These are phyloP conservation scores for Yamadazyma dendronema DNA, from an alignment of 1,139 yeast species.

Conservation along the genomic window DNA sequence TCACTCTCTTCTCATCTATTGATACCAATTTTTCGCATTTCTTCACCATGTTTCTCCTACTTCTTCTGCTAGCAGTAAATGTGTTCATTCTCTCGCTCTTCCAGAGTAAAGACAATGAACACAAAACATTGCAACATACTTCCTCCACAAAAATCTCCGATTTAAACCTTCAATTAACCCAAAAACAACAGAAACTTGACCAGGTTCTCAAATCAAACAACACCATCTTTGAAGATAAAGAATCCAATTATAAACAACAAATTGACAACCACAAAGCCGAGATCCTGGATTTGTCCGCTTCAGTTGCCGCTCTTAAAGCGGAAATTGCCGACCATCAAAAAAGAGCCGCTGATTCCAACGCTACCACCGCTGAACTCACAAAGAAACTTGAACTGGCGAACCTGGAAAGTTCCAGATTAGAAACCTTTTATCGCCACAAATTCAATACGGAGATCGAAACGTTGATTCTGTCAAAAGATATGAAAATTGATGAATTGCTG, in stretches of 20 bases:
- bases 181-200: conserved; percentile 9
- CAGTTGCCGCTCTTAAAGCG: conserved; percentile 5
- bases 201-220: conserved; percentile 10
- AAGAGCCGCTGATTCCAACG: conserved; percentile 4
- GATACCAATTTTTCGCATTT: background rate
- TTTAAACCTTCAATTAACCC: conserved; percentile 10
- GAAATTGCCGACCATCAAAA: background rate
- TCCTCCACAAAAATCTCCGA: conserved; percentile 7
- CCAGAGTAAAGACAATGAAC: conserved; percentile 24
- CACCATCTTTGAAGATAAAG: conserved; percentile 10
- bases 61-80: conserved; percentile 4
- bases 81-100: conserved; percentile 3
- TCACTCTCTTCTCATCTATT: conserved; percentile 1
- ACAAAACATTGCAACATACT: conserved; percentile 14
- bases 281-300: background rate
- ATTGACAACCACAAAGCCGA: conserved; percentile 8
- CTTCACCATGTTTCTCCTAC: conserved; percentile 1
- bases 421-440: conserved; percentile 25
- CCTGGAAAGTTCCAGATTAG: conserved; percentile 17
- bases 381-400: background rate
- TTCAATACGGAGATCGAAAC: conserved; percentile 31
- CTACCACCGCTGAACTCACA: conserved; percentile 3
- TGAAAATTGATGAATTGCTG: conserved; percentile 12
- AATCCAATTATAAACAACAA: conserved; percentile 4
- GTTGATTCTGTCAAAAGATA: conserved; percentile 27